Evolutionary conservation across 192 early-diverging fungal species (phyloP).

Genomic region (Coemansia umbellata): DNA sequence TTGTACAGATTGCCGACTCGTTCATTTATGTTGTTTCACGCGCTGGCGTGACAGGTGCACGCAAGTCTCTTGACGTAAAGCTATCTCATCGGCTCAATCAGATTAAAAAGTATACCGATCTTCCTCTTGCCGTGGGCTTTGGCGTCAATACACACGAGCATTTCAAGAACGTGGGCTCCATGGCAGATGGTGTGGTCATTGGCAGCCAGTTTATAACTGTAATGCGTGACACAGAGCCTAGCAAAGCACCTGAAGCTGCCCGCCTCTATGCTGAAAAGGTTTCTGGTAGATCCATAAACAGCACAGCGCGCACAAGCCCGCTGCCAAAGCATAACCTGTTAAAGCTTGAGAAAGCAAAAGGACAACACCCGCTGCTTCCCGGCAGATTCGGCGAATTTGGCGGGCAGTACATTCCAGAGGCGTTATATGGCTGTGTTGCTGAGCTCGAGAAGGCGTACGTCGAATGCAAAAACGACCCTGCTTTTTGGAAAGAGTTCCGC

Average conservation of each 20-base stretch:
- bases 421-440: conserved; percentile 90
- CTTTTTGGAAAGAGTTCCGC: conserved; percentile 89
- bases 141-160: conserved; percentile 92
- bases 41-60: conserved; percentile 91
- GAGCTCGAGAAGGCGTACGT: conserved; percentile 86
- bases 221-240: conserved; percentile 58
- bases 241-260: conserved; percentile 44
- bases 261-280: conserved; percentile 55
- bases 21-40: conserved; percentile 96
- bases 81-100: conserved; percentile 69
- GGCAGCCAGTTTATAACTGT: conserved; percentile 87
- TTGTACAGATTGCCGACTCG: conserved; percentile 79
- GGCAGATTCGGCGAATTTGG: conserved; percentile 93
- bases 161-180: conserved; percentile 75
- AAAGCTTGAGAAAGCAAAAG: conserved; percentile 8
- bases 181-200: conserved; percentile 95
- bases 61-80: conserved; percentile 59
- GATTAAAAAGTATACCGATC: conserved; percentile 72
- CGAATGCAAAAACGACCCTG: conserved; percentile 75
- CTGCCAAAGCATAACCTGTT: conserved; percentile 10
- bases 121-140: conserved; percentile 95
- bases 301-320: conserved; percentile 21
- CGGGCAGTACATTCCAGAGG: conserved; percentile 96
- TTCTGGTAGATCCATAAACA: conserved; percentile 39
- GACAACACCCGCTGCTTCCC: conserved; percentile 56